Conservation (phyloP, 768 basidiomycete species). For the Trametes villosa region DNA sequence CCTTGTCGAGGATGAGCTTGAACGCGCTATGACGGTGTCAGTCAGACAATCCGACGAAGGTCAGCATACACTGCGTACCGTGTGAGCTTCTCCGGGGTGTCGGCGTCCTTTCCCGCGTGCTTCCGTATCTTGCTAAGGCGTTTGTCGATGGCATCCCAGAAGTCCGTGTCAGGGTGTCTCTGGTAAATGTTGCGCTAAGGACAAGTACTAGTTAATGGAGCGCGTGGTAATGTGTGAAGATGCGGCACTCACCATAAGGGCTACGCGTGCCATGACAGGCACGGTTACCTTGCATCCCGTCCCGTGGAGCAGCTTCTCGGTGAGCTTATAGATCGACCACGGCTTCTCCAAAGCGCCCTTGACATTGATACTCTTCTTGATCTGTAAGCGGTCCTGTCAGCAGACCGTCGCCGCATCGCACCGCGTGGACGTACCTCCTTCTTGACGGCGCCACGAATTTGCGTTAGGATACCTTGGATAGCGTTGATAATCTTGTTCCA, state of each 20-base stretch:
- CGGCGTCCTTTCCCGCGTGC: neutral
- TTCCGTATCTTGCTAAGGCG: neutral
- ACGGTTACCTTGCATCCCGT: neutral
- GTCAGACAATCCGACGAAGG: neutral
- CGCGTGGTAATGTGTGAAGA: neutral
- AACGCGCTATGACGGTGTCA: neutral
- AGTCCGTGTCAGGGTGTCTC: neutral
- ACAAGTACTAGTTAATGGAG: neutral
- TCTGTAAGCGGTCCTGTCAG: neutral
- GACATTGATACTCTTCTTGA: neutral
- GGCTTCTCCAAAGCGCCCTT: neutral
- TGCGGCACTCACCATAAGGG: neutral
- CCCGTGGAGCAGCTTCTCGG: neutral
- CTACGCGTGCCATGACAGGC: neutral
- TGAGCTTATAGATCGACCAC: neutral
- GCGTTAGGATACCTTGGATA: neutral
- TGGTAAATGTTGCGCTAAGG: neutral
- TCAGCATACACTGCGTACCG: neutral
- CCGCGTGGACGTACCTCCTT: neutral
- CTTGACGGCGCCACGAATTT: neutral
- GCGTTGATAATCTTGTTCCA: neutral
- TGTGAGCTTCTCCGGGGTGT: neutral
- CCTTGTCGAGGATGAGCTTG: neutral
- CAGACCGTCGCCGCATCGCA: neutral
- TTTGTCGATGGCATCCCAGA: neutral